phyloP scores from a whole-genome alignment of 805 yeast species.

The Sungouiozyma intestinalis region DNA sequence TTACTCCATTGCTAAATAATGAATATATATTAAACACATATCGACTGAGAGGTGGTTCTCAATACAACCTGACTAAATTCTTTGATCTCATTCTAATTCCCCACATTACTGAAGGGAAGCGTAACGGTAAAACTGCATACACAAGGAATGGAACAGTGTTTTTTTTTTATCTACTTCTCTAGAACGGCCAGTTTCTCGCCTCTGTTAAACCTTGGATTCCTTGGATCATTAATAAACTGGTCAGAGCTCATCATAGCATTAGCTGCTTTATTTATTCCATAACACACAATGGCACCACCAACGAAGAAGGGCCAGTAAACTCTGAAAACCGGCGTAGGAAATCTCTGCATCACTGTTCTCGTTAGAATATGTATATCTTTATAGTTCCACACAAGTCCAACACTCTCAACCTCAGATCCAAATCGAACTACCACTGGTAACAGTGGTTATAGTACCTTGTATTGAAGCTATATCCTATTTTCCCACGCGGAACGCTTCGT shows the following conservation, averaged over 20 bases:
- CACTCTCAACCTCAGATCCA: background rate
- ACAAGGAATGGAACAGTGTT: background rate
- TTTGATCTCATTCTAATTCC: too few species aligned
- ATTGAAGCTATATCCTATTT: background rate
- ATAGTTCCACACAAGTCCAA: background rate
- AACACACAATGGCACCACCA: conserved; percentile 71
- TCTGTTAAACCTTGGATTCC: conserved; percentile 80
- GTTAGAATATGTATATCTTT: background rate
- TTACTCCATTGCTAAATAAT: background rate
- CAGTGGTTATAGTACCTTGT: too few species aligned
- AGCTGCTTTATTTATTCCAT: conserved; percentile 59
- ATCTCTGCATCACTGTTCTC: conserved; percentile 29
- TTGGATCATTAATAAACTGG: conserved; percentile 88
- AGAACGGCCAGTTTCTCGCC: conserved; percentile 40
- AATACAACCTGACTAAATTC: too few species aligned
- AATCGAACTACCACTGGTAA: background rate
- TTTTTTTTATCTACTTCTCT: conserved; percentile 9
- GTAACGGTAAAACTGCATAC: too few species aligned
- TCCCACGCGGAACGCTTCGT: background rate
- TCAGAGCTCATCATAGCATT: conserved; percentile 57
- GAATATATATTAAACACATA: background rate
- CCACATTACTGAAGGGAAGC: too few species aligned
- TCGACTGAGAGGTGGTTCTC: too few species aligned
- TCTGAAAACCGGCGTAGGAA: conserved; percentile 40
- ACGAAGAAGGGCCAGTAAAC: conserved; percentile 83